phyloP scores from a whole-genome alignment of 1,284 basidiomycete genomes.

The Fomitiporia mediterranea region DNA sequence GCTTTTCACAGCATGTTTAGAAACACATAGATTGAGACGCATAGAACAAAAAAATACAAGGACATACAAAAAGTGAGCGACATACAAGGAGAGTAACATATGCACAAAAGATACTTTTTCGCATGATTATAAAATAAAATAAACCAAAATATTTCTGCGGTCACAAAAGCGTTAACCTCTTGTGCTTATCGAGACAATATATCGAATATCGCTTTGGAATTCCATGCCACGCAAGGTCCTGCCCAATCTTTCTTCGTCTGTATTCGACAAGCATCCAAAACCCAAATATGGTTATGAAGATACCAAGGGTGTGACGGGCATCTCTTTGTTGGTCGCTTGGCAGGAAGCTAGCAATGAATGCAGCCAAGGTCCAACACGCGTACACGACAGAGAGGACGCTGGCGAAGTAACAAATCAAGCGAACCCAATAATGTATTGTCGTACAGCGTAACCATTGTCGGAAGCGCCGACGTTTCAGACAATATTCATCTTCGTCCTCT shows the following conservation, averaged over 20 bases:
- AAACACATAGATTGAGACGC: too few relatives aligned
- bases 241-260: neutral
- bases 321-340: too few relatives aligned
- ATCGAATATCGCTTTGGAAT: neutral
- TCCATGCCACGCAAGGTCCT: neutral
- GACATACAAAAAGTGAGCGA: too few relatives aligned
- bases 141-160: too few relatives aligned
- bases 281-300: neutral
- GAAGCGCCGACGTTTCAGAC: constrained; percentile 6
- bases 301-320: too few relatives aligned
- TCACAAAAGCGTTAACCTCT: too few relatives aligned
- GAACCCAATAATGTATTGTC: neutral
- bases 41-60: neutral
- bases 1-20: too few relatives aligned
- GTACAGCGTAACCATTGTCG: constrained; percentile 13
- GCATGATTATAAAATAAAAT: too few relatives aligned
- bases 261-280: neutral
- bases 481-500: constrained; percentile 13
- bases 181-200: neutral
- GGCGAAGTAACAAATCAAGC: neutral
- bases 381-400: neutral
- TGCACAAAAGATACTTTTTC: too few relatives aligned
- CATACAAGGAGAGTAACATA: too few relatives aligned
- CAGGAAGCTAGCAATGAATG: neutral
- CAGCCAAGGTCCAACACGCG: too few relatives aligned